Evolutionary conservation across 306 rosid genomes (phyloP).

Genomic region (Trifolium subterraneum): DNA sequence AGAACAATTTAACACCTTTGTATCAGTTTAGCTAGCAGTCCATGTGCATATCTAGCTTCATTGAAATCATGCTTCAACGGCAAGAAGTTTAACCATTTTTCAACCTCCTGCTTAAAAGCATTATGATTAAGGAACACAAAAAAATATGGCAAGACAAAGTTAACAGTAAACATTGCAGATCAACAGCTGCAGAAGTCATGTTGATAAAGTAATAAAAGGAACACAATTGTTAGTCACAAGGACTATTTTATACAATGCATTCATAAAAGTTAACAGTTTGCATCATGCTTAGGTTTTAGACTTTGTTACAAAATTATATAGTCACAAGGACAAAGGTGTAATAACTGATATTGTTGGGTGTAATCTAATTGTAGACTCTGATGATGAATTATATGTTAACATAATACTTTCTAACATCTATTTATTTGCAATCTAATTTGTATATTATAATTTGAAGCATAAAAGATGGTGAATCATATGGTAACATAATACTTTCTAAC

Average conservation of each 20-base stretch:
- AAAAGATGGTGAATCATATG: conserved; percentile 10
- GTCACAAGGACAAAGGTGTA: neutral
- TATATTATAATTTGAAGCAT: neutral
- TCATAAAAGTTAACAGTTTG: neutral
- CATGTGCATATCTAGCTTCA: conserved; percentile 37
- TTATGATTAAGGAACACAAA: neutral
- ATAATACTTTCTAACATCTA: too few relatives aligned
- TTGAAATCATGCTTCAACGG: conserved; percentile 15
- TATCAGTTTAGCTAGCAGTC: conserved; percentile 12
- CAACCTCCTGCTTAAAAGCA: conserved; percentile 38
- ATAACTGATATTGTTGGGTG: too few relatives aligned
- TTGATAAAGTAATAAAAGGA: conserved; percentile 7
- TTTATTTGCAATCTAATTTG: neutral
- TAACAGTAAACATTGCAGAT: neutral
- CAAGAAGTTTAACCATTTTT: conserved; percentile 40
- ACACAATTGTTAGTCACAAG: too few relatives aligned
- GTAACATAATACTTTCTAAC: neutral
- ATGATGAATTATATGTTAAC: conserved; percentile 5
- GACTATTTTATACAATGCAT: too few relatives aligned
- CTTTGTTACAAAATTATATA: too few relatives aligned
- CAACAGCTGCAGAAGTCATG: neutral
- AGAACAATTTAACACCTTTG: conserved; percentile 25
- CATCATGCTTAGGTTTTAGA: too few relatives aligned
- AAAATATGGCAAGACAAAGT: neutral
- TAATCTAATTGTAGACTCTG: neutral